Base-by-base conservation (phyloP, 139 green algal genomes). In the Desmodesmus armatus region DNA sequence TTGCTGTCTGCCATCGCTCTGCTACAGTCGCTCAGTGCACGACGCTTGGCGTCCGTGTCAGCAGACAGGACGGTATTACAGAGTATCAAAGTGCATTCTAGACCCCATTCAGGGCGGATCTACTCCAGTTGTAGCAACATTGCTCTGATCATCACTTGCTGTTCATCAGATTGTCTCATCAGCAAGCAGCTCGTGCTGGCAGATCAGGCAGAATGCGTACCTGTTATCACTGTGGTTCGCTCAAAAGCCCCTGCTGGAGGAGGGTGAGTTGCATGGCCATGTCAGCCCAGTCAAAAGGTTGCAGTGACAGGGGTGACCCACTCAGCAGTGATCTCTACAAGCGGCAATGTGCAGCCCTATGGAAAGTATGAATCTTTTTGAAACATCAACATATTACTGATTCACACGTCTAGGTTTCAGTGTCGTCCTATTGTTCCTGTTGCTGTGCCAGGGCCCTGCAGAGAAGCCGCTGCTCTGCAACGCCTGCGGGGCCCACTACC, bases 391-490 rank as follows among this genome's bases (percentile, higher is more conserved):
- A 7, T 55, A 55, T 21, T 7, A 55, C 7, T 55, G 47, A 7
- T 55, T 55, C 9, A 7, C 47, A 21, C 47, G 7, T 7, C 47
- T 55, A 7, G 9, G 7, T 13, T 55, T 13, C 47, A 21, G 7
- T 13, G 9, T 55, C 13, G 47, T 13, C 7, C 47, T 13, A 21
- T 13, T 7, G 13, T 55, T 55, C 47, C 13, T 55, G 13, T 29
- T n/a, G n/a, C 11, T 37, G 6, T 51, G 67, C 67, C 29, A 72
- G 51, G 87, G 87, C 3, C 87, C 87, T 15, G 49, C 74, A n/a
- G 80, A 88, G 5, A 91, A 91, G 81, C 87, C 87, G 0, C 33
- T 76, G 43, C 72, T 91, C 0, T 91, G 87, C 78, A 91, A 91
- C 47, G 87, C 83, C 0, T 91, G 87, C 63, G 87, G 87, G 29